Evolutionary conservation across 139 green algal species (phyloP), one percentile per base, ranked within the genome.

Genomic region (Mesostigma viride): DNA sequence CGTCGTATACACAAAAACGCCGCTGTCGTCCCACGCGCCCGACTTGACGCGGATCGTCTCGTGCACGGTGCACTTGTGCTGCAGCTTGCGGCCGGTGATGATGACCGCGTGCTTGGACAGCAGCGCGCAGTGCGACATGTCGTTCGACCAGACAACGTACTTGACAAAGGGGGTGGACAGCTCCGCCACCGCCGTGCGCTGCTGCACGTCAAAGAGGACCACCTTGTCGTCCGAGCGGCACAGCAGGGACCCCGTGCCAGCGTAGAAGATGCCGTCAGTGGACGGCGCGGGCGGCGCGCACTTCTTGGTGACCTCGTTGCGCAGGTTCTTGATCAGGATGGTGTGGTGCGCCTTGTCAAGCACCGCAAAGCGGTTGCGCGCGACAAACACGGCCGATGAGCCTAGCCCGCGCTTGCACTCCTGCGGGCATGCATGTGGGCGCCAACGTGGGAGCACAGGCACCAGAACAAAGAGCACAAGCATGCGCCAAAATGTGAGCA

Each of bases 221-320:
- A 97, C 79, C 83, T 95, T 95, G 75, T 99, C 93, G 56, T 99
- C 94, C 20, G 81, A 88, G 27, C 91, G 81, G 80, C 85, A 90
- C 61, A 99, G 85, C 73, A 99, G 76, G 63, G 81, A 85, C 65
- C 93, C 93, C 8, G 94, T 98, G 65, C 93, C 93, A 3, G 91
- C 94, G 65, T 95, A 96, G 83, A 97, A 99, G 64, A 98, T 88
- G 68, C 79, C 81, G 67, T 96, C 90, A 0, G 81, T 89, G 58
- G 83, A 85, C 31, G 87, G 46, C 58, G 79, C 81, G 6, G 93
- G 94, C 2, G 86, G 65, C 1, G 81, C 32, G 62, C 81, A 88
- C 81, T 93, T 96, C 84, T 99, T 99, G 69, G 94, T 99, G 72
- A 95, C 88, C 83, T 97, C 94, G 62, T 97, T 96, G 69, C 84